These are phyloP conservation scores for Tricharina praecox DNA, from an alignment of 495 filamentous ascomycete species.

Conservation along the genomic window DNA sequence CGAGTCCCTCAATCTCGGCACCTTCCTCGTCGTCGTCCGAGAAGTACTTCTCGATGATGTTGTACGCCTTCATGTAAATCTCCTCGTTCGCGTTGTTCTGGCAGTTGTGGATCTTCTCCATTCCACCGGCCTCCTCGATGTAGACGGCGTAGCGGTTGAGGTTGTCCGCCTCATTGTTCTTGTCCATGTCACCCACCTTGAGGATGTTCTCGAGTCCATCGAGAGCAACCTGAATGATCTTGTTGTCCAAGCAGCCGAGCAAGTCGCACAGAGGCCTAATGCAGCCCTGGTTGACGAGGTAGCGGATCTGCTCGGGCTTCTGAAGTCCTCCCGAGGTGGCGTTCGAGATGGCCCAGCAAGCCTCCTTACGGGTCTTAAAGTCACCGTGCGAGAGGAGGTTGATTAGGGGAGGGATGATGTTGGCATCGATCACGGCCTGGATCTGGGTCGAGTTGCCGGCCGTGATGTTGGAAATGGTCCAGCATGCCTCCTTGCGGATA, in stretches of 20 bases:
- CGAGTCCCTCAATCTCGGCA: constrained; percentile 39
- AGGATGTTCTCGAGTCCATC: constrained; percentile 98
- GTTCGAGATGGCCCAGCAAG: constrained; percentile 99
- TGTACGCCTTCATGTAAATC: constrained; percentile 99
- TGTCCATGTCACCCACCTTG: constrained; percentile 98
- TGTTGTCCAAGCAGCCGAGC: constrained; percentile 93
- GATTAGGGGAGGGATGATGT: constrained; percentile 90
- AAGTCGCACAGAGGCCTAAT: constrained; percentile 97
- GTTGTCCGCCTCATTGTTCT: constrained; percentile 62
- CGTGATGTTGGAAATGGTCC: constrained; percentile 99
- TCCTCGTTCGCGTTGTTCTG: constrained; percentile 99
- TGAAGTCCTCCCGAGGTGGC: constrained; percentile 94
- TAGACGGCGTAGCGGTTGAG: constrained; percentile 96
- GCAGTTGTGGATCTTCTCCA: constrained; percentile 99
- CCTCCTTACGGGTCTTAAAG: constrained; percentile 98
- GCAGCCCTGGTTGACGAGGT: constrained; percentile 79
- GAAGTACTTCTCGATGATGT: constrained; percentile 99
- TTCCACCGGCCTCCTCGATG: constrained; percentile 96
- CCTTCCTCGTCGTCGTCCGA: constrained; percentile 85
- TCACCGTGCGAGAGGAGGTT: constrained; percentile 91
- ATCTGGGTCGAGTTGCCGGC: constrained; percentile 97
- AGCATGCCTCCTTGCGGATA: constrained; percentile 98
- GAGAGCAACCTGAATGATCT: constrained; percentile 98
- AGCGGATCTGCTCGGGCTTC: constrained; percentile 96
- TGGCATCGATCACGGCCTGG: constrained; percentile 88